Evolutionary conservation across 768 basidiomycete species (phyloP), one percentile per base, ranked within the genome.

Genomic region (Russula dissimulans): DNA sequence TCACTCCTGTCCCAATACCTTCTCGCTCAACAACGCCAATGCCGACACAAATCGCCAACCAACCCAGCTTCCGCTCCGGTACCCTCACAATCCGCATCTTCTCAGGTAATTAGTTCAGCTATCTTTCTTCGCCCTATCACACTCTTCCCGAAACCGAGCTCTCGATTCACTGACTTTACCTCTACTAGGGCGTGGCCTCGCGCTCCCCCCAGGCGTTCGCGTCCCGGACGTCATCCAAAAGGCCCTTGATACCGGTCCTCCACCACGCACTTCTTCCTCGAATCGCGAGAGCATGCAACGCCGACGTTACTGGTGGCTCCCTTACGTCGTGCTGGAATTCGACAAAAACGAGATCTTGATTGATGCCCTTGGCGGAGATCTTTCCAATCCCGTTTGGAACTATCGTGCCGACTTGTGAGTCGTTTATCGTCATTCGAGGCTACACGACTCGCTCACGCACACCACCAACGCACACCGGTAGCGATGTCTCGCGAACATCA

Each of bases 301-400:
- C 65, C 91, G 86, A 72, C 91, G 94, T 61, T 88, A 86, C 73
- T 93, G 91, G 87, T 88, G 87, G 92, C 80, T 99, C 39, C 97
- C 97, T 32, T 98, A 89, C 67, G 89, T 98, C 70, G 97, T 98
- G 44, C 85, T 99, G 66, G 95, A 97, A 75, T 95, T 95, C 77
- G 90, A 93, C 76, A 93, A 92, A 79, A 98, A 98, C 73, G 95
- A 98, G 72, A 86, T 98, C 67, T 76, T 99, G 65, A 87, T 98
- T 58, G 95, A 98, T 76, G 94, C 95, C 11, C 80, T 97, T 68
- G 94, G 91, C 9, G 97, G 95, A n/a, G 92, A 97, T 72, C 81
- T 98, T 52, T 69, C 82, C 12, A 85, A 79, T 66, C 97, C 97
- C 3, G 81, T 91, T 52, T 99, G 97, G 95, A 93, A 95, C 75